Percentiles rank a stretch among this genome's conserved stretches.
Conservation (phyloP, 176 grass and related monocot species). For the Cocos nucifera region DNA sequence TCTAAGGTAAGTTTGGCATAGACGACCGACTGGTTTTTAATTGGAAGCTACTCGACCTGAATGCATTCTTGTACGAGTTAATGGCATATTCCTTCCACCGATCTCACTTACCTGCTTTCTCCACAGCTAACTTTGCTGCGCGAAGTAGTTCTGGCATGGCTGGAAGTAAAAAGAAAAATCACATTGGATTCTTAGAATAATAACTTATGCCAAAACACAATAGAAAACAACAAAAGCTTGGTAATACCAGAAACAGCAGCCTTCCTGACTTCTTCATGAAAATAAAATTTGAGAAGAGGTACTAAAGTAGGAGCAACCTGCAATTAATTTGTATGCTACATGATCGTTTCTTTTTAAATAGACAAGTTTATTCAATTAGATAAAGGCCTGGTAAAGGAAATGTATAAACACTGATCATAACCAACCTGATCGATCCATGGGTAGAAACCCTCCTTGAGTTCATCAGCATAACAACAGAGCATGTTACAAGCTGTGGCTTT, state of each 20-base stretch:
- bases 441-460: slow-evolving; percentile 97
- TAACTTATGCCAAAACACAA: not conserved
- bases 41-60: no score
- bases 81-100: no score
- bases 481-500: slow-evolving; percentile 99
- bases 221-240: slow-evolving; percentile 5
- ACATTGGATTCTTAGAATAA: not conserved
- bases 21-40: no score
- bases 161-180: slow-evolving; percentile 26
- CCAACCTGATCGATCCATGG: slow-evolving; percentile 99
- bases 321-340: slow-evolving; percentile 19
- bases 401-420: slow-evolving; percentile 1
- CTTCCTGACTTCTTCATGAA: slow-evolving; percentile 97
- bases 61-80: no score
- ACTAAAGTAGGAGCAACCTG: slow-evolving; percentile 95
- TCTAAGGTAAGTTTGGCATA: no score
- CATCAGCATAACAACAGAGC: slow-evolving; percentile 99
- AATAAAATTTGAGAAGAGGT: slow-evolving; percentile 95
- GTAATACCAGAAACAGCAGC: slow-evolving; percentile 88
- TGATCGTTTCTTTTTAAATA: not conserved
- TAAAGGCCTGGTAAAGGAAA: not conserved
- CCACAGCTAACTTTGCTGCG: slow-evolving; percentile 89
- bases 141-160: slow-evolving; percentile 93
- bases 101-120: no score
- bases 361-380: slow-evolving; percentile 4